Evolutionary conservation across 768 basidiomycete genomes (phyloP).

Genomic region (Leccinum ochraceum): DNA sequence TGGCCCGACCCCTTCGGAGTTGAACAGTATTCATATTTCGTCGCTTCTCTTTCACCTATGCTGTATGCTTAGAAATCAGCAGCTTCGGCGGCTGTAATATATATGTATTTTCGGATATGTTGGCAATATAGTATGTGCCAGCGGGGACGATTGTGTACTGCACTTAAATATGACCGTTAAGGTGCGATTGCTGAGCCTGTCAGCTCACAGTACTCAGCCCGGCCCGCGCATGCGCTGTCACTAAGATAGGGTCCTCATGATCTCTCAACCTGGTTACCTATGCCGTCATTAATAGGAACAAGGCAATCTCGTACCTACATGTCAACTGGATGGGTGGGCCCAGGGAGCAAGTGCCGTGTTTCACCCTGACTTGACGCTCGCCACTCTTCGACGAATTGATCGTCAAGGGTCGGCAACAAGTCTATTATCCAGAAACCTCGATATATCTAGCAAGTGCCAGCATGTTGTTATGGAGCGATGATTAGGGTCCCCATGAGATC

Average conservation of each 20-base stretch:
- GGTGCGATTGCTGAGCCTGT: background rate
- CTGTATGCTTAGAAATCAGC: background rate
- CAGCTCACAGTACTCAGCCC: background rate
- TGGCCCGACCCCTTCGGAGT: background rate
- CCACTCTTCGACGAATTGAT: background rate
- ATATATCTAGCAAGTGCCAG: background rate
- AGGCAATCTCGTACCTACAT: background rate
- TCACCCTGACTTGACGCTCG: background rate
- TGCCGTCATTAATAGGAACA: background rate
- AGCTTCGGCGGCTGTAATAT: background rate
- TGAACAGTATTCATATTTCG: background rate
- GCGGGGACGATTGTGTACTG: background rate
- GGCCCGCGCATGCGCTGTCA: background rate
- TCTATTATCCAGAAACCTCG: background rate
- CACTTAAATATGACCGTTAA: background rate
- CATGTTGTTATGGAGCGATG: conserved; percentile 1
- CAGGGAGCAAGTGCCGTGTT: background rate
- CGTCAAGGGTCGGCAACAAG: background rate
- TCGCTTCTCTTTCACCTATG: background rate
- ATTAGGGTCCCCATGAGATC: background rate
- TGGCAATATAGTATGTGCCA: background rate
- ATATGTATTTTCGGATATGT: background rate
- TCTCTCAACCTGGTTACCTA: background rate
- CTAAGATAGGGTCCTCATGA: background rate
- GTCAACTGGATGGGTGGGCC: background rate